These are phyloP conservation scores for Pezicula carpinea DNA, from an alignment of 2,329 filamentous ascomycete species.

Conservation along the genomic window DNA sequence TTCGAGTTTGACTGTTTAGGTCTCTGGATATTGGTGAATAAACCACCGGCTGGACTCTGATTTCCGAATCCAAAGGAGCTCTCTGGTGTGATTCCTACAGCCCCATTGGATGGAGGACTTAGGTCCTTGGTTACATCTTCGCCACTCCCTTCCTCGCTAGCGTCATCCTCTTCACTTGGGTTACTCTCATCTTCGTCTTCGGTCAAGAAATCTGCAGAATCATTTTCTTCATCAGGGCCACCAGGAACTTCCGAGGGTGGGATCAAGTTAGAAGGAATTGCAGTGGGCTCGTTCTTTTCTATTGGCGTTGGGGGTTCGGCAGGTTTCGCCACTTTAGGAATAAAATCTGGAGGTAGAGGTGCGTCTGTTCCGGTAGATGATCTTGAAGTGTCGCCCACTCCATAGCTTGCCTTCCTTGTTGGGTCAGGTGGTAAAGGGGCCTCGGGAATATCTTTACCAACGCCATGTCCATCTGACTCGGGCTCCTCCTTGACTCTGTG, in stretches of 20 bases:
- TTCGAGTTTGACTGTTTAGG: slow-evolving; percentile 38
- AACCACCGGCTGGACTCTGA: slow-evolving; percentile 26
- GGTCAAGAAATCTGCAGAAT: slow-evolving; percentile 21
- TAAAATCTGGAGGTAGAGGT: slow-evolving; percentile 37
- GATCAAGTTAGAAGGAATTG: slow-evolving; percentile 18
- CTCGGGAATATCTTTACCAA: slow-evolving; percentile 23
- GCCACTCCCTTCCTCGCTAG: slow-evolving; percentile 50
- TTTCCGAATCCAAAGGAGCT: slow-evolving; percentile 51
- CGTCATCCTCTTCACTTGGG: slow-evolving; percentile 34
- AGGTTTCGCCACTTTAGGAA: slow-evolving; percentile 13
- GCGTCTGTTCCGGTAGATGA: slow-evolving; percentile 36
- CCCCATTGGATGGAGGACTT: slow-evolving; percentile 46
- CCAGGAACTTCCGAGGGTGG: slow-evolving; percentile 24
- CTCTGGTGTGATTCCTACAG: slow-evolving; percentile 50
- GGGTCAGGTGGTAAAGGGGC: slow-evolving; percentile 41
- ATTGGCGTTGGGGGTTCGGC: slow-evolving; percentile 4
- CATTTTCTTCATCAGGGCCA: slow-evolving; percentile 27
- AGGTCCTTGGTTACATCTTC: slow-evolving; percentile 62
- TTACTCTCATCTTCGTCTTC: slow-evolving; percentile 33
- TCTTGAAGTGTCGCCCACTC: slow-evolving; percentile 34
- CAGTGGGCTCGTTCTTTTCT: slow-evolving; percentile 2
- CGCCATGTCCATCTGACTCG: slow-evolving; percentile 10
- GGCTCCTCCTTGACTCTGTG: slow-evolving; percentile 24
- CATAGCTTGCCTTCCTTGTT: slow-evolving; percentile 29
- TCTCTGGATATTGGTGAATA: slow-evolving; percentile 41